phyloP scores from a whole-genome alignment of 805 yeast species.

The Cyberlindnera mycetangii region DNA sequence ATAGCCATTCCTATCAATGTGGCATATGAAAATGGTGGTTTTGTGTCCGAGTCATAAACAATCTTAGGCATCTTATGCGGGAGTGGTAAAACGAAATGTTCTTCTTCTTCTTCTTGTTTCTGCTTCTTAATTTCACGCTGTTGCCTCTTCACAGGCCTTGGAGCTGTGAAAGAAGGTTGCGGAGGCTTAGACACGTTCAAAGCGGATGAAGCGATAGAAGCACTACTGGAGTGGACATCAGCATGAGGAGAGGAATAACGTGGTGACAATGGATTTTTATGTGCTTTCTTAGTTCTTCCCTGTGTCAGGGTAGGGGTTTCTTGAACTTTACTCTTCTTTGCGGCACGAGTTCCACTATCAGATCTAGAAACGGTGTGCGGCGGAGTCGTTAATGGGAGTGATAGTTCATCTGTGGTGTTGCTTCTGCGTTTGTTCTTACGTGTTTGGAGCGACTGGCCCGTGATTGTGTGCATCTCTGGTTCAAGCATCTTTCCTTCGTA shows the following conservation, averaged over 20 bases:
- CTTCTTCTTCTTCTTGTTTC: conserved; percentile 10
- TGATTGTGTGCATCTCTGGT: conserved; percentile 7
- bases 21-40: conserved; percentile 95
- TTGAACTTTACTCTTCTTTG: conserved; percentile 18
- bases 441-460: conserved; percentile 1
- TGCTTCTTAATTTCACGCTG: conserved; percentile 9
- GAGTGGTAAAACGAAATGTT: conserved; percentile 17
- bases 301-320: conserved; percentile 27
- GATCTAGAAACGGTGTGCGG: conserved; percentile 28
- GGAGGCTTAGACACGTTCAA: conserved; percentile 21
- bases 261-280: conserved; percentile 26
- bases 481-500: conserved; percentile 3
- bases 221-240: conserved; percentile 1
- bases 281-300: conserved; percentile 19
- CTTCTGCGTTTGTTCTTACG: conserved; percentile 11
- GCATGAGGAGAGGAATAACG: conserved; percentile 28
- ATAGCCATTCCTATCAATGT: conserved; percentile 92
- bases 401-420: conserved; percentile 13
- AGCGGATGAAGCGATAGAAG: not conserved
- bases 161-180: conserved; percentile 21
- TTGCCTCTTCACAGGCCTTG: conserved; percentile 20
- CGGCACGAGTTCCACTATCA: conserved; percentile 7
- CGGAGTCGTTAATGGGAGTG: conserved; percentile 27
- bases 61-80: conserved; percentile 27
- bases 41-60: conserved; percentile 31